These are phyloP conservation scores for Synchytrium microbalum DNA, from an alignment of 371 early-diverging fungal species.

Conservation along the genomic window DNA sequence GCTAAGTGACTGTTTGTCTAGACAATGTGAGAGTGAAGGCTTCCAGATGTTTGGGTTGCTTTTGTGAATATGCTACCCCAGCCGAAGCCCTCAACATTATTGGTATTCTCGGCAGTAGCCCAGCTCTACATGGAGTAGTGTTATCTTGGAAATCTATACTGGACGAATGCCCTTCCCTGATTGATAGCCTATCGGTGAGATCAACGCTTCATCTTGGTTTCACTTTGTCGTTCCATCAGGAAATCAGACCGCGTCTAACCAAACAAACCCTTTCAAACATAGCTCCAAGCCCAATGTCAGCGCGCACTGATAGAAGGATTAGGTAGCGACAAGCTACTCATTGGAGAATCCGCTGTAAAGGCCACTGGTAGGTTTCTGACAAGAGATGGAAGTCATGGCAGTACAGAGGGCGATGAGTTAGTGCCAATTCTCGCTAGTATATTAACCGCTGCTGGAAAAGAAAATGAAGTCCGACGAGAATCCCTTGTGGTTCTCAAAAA, in stretches of 20 bases:
- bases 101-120: conserved; percentile 8
- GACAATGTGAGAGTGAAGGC: background rate
- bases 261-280: too few relatives aligned
- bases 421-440: background rate
- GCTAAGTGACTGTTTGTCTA: conserved; percentile 7
- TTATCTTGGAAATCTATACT: conserved; percentile 42
- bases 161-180: conserved; percentile 37
- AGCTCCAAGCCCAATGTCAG: background rate
- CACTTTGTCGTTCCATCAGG: too few relatives aligned
- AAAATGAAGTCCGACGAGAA: conserved; percentile 27
- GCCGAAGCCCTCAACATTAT: conserved; percentile 34
- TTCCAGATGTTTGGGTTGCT: conserved; percentile 39
- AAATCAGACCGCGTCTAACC: too few relatives aligned
- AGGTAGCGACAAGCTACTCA: conserved; percentile 21
- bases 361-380: conserved; percentile 44
- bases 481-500: conserved; percentile 32
- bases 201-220: too few relatives aligned
- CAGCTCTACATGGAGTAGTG: conserved; percentile 37
- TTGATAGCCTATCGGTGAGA: conserved; percentile 33
- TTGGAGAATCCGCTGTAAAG: conserved; percentile 46
- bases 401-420: background rate
- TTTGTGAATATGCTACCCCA: conserved; percentile 37
- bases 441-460: conserved; percentile 2
- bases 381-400: too few relatives aligned
- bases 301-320: conserved; percentile 1